Evolutionary conservation across 2,329 filamentous ascomycete genomes (phyloP), one percentile per base, ranked within the genome.

Genomic region (Gliomastix tumulicola): DNA sequence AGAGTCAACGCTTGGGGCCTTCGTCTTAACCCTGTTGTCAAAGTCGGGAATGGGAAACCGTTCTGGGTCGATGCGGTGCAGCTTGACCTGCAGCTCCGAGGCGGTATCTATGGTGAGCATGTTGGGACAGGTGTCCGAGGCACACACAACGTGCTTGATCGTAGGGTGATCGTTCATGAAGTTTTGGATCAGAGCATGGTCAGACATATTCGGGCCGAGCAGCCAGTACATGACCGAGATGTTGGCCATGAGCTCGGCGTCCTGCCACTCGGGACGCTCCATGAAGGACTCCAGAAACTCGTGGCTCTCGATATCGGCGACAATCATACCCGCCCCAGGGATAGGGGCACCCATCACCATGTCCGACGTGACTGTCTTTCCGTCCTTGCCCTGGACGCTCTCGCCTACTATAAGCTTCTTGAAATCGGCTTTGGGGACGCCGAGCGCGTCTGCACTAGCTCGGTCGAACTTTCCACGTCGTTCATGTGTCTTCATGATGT

Each of bases 391-490:
- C 36, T 66, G 61, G 2, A 92, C 79, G 33, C 59, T 79, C 43
- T 80, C 45, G 3, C 88, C 88, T 2, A 51, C 55, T 0, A 81
- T 69, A 30, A 98, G 67, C 11, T 56, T 49, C 23, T 67, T 67
- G 56, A 72, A 94, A 34, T 81, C 64, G 0, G 46, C 55, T 36
- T 66, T 71, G 16, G 63, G 60, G 1, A 97, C 74, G 2, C 82
- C 82, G 3, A 88, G 62, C 20, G 64, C 67, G 42, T 64, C 69
- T 0, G 88, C 90, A 39, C 69, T 76, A 33, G 71, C 55, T 0
- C 76, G 63, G 41, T 86, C 70, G 51, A 98, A 96, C 50, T 83
- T 90, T 36, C 92, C 92, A 37, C 92, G 77, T 37, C 83, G 73
- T 25, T 80, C 69, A 43, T 88, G 78, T 37, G 77, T 79, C 47